A percentile compares a stretch with the other conserved stretches of the same genome.
phyloP scores from a whole-genome alignment of 805 yeast species.

The Starmerella bombicola region DNA sequence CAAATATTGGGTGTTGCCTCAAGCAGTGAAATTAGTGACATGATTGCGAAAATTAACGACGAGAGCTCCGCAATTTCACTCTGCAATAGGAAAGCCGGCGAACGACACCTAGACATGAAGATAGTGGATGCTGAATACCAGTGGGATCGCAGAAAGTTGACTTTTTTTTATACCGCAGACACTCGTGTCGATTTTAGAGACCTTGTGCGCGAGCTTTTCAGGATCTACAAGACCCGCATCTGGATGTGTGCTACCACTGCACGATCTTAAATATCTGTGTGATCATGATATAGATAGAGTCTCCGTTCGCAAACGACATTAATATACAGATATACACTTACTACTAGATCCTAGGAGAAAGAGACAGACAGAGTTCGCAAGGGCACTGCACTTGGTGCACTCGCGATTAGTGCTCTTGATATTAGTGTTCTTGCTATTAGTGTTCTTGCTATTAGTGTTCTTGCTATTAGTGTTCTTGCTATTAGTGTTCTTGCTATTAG shows the following conservation, averaged over 20 bases:
- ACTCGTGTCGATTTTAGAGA: conserved; percentile 68
- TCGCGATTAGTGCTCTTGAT: too few species aligned
- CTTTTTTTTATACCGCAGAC: conserved; percentile 55
- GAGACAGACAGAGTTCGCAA: too few species aligned
- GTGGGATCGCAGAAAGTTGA: conserved; percentile 70
- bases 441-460: too few species aligned
- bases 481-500: too few species aligned
- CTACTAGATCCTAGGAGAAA: too few species aligned
- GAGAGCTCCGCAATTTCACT: conserved; percentile 56
- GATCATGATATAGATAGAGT: background rate
- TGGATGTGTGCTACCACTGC: conserved; percentile 67
- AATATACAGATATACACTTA: background rate
- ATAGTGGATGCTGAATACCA: conserved; percentile 73
- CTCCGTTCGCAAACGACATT: background rate
- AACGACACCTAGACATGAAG: conserved; percentile 40
- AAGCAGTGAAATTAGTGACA: conserved; percentile 45
- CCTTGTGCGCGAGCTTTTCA: conserved; percentile 59
- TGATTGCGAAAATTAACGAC: conserved; percentile 47
- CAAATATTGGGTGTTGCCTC: conserved; percentile 53
- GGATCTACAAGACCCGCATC: conserved; percentile 65
- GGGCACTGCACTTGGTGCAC: too few species aligned
- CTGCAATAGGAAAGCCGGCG: conserved; percentile 46
- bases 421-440: too few species aligned
- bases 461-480: too few species aligned
- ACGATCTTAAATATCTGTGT: conserved; percentile 9